Evolutionary conservation across 352 stramenopile species (phyloP).

Genomic region (Globisporangium lucens): DNA sequence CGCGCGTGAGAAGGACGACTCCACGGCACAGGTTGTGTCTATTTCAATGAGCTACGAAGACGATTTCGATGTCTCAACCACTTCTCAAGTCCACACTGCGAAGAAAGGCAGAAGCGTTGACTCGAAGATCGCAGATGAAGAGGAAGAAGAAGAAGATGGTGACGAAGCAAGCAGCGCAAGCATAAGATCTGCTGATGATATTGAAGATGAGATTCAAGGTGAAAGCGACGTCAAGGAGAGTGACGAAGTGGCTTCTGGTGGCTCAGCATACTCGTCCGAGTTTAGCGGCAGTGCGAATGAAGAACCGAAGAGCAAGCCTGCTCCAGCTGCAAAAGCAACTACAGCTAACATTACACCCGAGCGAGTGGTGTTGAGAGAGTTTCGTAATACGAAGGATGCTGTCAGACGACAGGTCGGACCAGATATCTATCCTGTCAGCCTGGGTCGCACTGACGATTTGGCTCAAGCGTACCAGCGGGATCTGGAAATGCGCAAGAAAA

Average conservation of each 20-base stretch:
- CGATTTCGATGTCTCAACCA: conserved; percentile 37
- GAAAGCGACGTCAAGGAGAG: neutral
- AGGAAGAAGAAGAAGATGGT: neutral
- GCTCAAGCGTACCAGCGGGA: conserved; percentile 34
- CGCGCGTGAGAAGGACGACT: neutral
- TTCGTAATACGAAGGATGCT: neutral
- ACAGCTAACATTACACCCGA: neutral
- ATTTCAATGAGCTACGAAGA: conserved; percentile 36
- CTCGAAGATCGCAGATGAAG: conserved; percentile 5
- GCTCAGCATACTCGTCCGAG: conserved; percentile 1
- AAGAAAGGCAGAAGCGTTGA: conserved; percentile 2
- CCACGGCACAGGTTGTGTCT: conserved; percentile 2
- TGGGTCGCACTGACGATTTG: conserved; percentile 11
- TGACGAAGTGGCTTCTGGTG: neutral
- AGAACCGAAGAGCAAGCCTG: neutral
- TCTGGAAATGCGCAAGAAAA: conserved; percentile 45
- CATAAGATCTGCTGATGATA: neutral
- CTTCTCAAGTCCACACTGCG: conserved; percentile 13
- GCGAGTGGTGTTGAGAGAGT: neutral
- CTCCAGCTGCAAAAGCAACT: neutral
- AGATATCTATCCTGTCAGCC: neutral
- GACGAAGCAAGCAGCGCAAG: neutral
- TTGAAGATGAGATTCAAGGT: conserved; percentile 1
- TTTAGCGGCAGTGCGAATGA: neutral
- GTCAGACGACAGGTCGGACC: neutral